Percentiles rank a stretch among this genome's conserved stretches.
Evolutionary conservation across 371 early-diverging fungal species (phyloP).

Genomic region (Apophysomyces variabilis): DNA sequence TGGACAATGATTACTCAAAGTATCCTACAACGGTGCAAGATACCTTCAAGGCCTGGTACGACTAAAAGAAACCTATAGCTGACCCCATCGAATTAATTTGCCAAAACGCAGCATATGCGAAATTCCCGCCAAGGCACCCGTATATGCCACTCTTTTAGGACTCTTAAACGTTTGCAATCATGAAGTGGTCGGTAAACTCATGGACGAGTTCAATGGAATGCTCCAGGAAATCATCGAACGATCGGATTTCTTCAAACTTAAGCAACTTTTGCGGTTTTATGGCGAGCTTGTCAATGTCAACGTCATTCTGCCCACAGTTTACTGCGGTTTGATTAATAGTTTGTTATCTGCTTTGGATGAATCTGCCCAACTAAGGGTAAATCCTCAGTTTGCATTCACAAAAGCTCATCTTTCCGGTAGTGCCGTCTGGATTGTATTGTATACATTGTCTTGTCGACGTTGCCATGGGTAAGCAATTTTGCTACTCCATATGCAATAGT

Average conservation of each 20-base stretch:
- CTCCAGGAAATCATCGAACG: constrained; percentile 56
- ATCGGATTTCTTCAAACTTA: constrained; percentile 73
- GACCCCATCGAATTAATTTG: background rate
- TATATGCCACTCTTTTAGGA: constrained; percentile 80
- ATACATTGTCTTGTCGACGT: constrained; percentile 68
- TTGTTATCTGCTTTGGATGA: constrained; percentile 64
- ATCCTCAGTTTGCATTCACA: background rate
- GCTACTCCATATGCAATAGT: background rate
- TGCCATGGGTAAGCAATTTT: constrained; percentile 74
- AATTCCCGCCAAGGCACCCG: constrained; percentile 79
- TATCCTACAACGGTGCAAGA: constrained; percentile 67
- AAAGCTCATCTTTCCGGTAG: constrained; percentile 20
- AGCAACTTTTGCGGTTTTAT: constrained; percentile 80
- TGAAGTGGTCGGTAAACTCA: constrained; percentile 36
- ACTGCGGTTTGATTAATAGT: constrained; percentile 63
- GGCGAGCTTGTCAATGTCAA: constrained; percentile 81
- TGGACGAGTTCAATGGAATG: constrained; percentile 42
- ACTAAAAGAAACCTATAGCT: background rate
- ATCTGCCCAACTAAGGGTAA: constrained; percentile 54
- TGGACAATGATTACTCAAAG: constrained; percentile 70
- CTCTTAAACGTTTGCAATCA: constrained; percentile 69
- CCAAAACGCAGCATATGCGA: constrained; percentile 64
- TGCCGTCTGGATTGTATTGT: constrained; percentile 78
- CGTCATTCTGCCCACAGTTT: constrained; percentile 70
- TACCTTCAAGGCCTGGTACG: constrained; percentile 68